These are phyloP conservation scores for Phaeosphaeriaceae sp. DNA, from an alignment of 2,329 filamentous ascomycete species.

Conservation along the genomic window DNA sequence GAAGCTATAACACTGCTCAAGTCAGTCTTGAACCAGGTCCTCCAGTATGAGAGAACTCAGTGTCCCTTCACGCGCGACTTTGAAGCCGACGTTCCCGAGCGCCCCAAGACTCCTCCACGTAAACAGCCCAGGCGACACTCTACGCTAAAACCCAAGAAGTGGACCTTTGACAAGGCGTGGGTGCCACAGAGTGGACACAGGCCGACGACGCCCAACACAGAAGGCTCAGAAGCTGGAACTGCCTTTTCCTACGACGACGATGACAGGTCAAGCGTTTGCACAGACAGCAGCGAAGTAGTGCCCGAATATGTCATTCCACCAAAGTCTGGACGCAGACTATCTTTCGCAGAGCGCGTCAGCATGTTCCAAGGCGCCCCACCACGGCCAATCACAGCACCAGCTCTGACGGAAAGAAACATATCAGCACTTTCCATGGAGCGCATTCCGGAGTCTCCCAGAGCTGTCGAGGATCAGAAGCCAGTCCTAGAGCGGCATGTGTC, in stretches of 20 bases:
- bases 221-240: constrained; percentile 38
- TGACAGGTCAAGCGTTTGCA: constrained; percentile 42
- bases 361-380: constrained; percentile 38
- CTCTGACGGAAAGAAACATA: constrained; percentile 1
- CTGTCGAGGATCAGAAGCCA: constrained; percentile 15
- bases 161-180: constrained; percentile 56
- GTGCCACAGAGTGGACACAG: constrained; percentile 51
- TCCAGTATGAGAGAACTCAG: constrained; percentile 85
- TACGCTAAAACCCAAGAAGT: constrained; percentile 56
- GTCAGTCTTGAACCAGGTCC: constrained; percentile 70
- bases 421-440: constrained; percentile 20
- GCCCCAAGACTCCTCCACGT: constrained; percentile 65
- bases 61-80: constrained; percentile 85
- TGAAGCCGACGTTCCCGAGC: constrained; percentile 73
- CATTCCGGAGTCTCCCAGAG: constrained; percentile 19
- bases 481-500: constrained; percentile 30
- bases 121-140: constrained; percentile 64
- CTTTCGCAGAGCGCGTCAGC: constrained; percentile 40
- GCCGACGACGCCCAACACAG: constrained; percentile 37
- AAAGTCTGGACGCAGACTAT: constrained; percentile 23
- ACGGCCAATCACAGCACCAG: constrained; percentile 37
- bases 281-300: constrained; percentile 36
- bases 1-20: constrained; percentile 71
- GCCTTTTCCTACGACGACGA: constrained; percentile 44
- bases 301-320: constrained; percentile 22